Percentiles rank a stretch among this genome's conserved stretches.
phyloP scores from a whole-genome alignment of 495 filamentous ascomycete genomes.

The Daldinia vernicosa region DNA sequence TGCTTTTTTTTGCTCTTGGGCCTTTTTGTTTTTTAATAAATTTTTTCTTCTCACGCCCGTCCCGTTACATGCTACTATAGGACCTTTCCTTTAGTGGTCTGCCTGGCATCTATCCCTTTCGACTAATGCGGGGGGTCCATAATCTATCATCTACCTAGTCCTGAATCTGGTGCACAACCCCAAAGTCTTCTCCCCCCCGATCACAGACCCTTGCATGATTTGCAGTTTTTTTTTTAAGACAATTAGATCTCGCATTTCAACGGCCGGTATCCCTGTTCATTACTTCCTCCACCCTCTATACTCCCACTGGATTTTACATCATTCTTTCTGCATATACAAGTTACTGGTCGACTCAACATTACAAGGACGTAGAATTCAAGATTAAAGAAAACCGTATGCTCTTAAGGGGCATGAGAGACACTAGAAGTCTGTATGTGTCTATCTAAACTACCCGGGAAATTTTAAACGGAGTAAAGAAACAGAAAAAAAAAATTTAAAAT shows the following conservation, averaged over 20 bases:
- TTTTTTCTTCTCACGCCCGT: conserved; percentile 6
- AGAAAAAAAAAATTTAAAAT: conserved; percentile 6
- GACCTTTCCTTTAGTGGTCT: conserved; percentile 8
- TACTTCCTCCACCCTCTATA: conserved; percentile 28
- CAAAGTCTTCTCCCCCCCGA: conserved; percentile 34
- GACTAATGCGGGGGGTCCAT: conserved; percentile 39
- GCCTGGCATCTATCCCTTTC: conserved; percentile 31
- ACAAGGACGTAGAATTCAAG: conserved; percentile 13
- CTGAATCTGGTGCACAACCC: conserved; percentile 40
- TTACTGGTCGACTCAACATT: conserved; percentile 40
- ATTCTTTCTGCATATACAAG: conserved; percentile 37
- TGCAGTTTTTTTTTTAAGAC: conserved; percentile 45
- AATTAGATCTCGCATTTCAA: conserved; percentile 46
- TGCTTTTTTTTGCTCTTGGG: conserved; percentile 25
- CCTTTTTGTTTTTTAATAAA: conserved; percentile 6
- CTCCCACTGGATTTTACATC: conserved; percentile 23
- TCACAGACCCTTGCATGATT: conserved; percentile 51
- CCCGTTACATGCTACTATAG: conserved; percentile 15
- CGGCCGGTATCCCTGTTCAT: conserved; percentile 47
- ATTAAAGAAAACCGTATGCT: conserved; percentile 2
- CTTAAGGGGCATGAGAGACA: not conserved
- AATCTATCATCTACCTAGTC: conserved; percentile 32
- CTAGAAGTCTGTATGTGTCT: conserved; percentile 27
- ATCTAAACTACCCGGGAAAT: conserved; percentile 11
- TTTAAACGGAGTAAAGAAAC: conserved; percentile 15